Percentiles rank a stretch among this genome's conserved stretches.
These are phyloP conservation scores for Leishmania turanica DNA, from an alignment of 208 protist species.

Conservation along the genomic window DNA sequence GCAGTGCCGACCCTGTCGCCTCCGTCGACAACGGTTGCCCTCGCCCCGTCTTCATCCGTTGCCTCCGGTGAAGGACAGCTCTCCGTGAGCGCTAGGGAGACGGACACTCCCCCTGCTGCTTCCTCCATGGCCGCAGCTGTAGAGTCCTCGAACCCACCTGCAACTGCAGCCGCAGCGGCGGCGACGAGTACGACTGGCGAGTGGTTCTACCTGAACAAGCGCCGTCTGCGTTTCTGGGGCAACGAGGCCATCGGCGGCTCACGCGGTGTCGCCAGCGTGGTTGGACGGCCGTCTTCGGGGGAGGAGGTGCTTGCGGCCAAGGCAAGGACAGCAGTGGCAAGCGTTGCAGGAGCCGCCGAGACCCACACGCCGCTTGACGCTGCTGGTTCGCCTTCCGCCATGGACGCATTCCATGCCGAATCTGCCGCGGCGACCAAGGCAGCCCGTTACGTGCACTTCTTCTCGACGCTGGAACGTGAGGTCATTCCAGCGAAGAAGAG, in stretches of 20 bases:
- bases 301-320: not conserved
- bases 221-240: conserved; percentile 18
- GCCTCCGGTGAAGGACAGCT: not conserved
- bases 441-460: conserved; percentile 67
- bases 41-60: not conserved
- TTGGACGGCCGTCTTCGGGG: not conserved
- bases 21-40: not conserved
- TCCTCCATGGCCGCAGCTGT: too few species aligned
- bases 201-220: conserved; percentile 39
- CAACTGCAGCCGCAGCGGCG: not conserved
- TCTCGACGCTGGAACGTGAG: conserved; percentile 71
- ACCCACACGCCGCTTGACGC: not conserved
- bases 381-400: not conserved
- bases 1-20: not conserved
- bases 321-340: not conserved
- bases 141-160: not conserved
- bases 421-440: not conserved
- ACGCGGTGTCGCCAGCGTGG: not conserved
- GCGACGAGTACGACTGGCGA: conserved; percentile 26
- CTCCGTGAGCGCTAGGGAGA: not conserved
- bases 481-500: conserved; percentile 48
- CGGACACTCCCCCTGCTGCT: not conserved
- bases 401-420: not conserved
- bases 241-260: not conserved
- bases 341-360: not conserved